Percentiles rank a stretch among this genome's conserved stretches.
Conservation (phyloP, 768 basidiomycete species). For the Rhodotorula sphaerocarpa region DNA sequence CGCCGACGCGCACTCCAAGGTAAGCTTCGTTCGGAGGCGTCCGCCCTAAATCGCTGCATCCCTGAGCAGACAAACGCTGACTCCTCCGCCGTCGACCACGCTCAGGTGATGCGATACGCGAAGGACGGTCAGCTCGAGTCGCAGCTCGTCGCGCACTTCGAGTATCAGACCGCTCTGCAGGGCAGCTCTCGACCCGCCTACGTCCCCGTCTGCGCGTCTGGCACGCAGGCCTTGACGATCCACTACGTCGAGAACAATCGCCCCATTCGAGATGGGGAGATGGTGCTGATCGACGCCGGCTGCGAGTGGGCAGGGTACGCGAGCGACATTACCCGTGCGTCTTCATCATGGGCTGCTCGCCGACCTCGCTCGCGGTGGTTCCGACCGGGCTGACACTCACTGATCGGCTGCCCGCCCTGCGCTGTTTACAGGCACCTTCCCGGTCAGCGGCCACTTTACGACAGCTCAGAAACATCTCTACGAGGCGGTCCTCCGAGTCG, state of each 20-base stretch:
- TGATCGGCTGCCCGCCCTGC: conserved; percentile 48
- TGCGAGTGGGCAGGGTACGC: conserved; percentile 64
- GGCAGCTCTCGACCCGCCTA: conserved; percentile 88
- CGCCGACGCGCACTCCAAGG: conserved; percentile 72
- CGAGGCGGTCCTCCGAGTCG: conserved; percentile 46
- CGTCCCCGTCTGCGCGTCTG: conserved; percentile 93
- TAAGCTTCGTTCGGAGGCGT: conserved; percentile 40
- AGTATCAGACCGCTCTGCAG: conserved; percentile 68
- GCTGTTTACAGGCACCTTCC: conserved; percentile 55
- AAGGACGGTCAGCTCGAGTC: conserved; percentile 49
- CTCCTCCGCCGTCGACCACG: neutral
- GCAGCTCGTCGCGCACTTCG: conserved; percentile 70
- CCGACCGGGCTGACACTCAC: too few relatives aligned
- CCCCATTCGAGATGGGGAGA: conserved; percentile 59
- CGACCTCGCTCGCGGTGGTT: conserved; percentile 10
- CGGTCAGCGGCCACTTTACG: conserved; percentile 71
- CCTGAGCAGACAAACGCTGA: neutral
- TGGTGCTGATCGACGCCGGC: conserved; percentile 38
- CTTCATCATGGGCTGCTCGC: neutral
- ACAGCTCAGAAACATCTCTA: conserved; percentile 77
- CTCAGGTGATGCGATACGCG: conserved; percentile 33
- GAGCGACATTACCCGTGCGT: conserved; percentile 65
- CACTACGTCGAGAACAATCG: conserved; percentile 93
- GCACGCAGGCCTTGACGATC: conserved; percentile 79
- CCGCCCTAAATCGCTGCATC: neutral